Conservation (phyloP, 352 stramenopile genomes). For the Halophytophthora batemanensis region DNA sequence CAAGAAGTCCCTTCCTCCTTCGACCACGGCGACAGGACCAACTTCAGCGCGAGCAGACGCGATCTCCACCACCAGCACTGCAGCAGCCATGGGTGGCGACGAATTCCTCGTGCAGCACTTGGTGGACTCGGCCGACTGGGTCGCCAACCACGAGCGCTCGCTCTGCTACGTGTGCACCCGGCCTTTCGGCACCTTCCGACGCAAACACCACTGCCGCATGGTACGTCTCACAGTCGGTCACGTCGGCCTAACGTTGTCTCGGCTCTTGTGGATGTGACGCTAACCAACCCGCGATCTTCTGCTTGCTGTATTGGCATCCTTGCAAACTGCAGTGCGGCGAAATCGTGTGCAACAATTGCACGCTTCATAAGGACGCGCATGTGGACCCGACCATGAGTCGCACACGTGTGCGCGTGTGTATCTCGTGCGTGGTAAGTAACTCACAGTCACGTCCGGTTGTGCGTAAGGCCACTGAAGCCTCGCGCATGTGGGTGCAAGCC, state of each 20-base stretch:
- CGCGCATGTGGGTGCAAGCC: conserved; percentile 51
- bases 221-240: conserved; percentile 15
- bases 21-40: too few relatives aligned
- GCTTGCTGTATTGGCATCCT: neutral
- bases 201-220: conserved; percentile 88
- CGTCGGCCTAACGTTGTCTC: conserved; percentile 1
- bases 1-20: neutral
- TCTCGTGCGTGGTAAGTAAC: conserved; percentile 70
- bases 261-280: neutral
- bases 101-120: conserved; percentile 72
- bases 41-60: too few relatives aligned
- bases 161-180: conserved; percentile 79
- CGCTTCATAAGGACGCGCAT: conserved; percentile 62
- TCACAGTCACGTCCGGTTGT: conserved; percentile 19
- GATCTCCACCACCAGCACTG: too few relatives aligned
- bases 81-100: conserved; percentile 23
- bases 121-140: conserved; percentile 72
- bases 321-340: conserved; percentile 52
- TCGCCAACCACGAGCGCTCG: conserved; percentile 63
- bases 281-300: neutral
- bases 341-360: conserved; percentile 81
- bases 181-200: conserved; percentile 73
- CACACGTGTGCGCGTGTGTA: conserved; percentile 77
- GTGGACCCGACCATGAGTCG: conserved; percentile 43
- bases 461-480: conserved; percentile 33